Base-by-base conservation (phyloP, 768 basidiomycete species). In the Xerocomellus dryophilus region DNA sequence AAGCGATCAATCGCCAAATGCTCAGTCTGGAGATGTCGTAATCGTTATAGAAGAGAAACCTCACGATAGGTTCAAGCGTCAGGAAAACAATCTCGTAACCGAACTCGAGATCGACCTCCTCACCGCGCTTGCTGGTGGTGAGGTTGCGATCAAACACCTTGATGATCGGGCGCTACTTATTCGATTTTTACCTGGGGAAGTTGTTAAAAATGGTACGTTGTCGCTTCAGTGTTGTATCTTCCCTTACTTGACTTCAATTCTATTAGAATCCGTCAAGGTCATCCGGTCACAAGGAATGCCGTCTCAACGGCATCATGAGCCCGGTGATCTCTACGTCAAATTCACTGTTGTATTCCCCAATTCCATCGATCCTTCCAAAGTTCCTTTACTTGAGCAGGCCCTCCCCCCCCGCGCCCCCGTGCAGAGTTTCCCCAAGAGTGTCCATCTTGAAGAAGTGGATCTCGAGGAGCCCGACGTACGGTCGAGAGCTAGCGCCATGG, bases 201-300 rank as follows among this genome's bases (percentile, higher is more conserved):
- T 98, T 40, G 81, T 96, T 64, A 95, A 96, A 75, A 86, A 96
- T 62, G 92, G 96, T 97, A 64, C 58, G 87, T 74, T 43, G 41
- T 34, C n/a, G 43, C 47, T 54, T 43, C 21, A 1, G 9, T 15
- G 12, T 39, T 15, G 32, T 15, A 3, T 15, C 11, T 34, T 47
- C 7, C 51, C 25, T 51, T 39, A 43, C 5, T 55, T 54, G 11
- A 53, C 51, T 20, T 7, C 31, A 18, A 51, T 20, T 55, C 8
- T 23, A 43, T 44, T 63, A 95, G 96, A 89, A 56, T 86, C 89
- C 41, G 66, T 94, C 66, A 98, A 97, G 74, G 86, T 95, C 60
- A 88, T 99, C 62, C 82, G 82, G 45, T 91, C 90, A 5, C 95
- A 98, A 74, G 97, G 97, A 57, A 99, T 99, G 97, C 97, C 96